Evolutionary conservation across 306 rosid species (phyloP).

Genomic region (Pyrus pyrifolia): DNA sequence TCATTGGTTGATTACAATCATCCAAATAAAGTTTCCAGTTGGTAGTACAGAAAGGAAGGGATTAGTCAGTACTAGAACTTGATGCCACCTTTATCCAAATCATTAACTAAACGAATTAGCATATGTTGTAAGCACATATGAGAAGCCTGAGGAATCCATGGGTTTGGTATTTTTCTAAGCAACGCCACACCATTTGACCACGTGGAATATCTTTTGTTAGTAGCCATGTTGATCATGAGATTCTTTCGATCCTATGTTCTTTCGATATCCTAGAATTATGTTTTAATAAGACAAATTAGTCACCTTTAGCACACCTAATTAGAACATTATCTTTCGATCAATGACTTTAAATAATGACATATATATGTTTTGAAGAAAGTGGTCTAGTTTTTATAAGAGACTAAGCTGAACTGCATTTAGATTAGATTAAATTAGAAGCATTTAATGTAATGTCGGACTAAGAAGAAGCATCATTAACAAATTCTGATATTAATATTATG

Average conservation of each 20-base stretch:
- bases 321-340: background rate
- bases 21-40: background rate
- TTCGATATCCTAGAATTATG: background rate
- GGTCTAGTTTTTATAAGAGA: background rate
- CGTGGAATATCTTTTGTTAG: background rate
- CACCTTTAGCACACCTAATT: background rate
- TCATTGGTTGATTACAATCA: background rate
- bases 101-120: background rate
- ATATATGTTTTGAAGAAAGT: background rate
- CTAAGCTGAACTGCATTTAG: too few species aligned
- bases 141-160: background rate
- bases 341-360: background rate
- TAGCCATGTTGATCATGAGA: background rate
- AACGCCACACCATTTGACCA: background rate
- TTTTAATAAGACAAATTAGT: background rate
- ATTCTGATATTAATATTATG: too few species aligned
- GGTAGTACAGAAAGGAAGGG: background rate
- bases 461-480: too few species aligned
- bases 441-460: too few species aligned
- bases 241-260: background rate
- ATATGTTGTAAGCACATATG: background rate
- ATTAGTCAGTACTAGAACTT: background rate
- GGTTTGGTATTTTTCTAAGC: background rate
- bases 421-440: rapidly evolving
- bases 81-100: background rate